phyloP scores from a whole-genome alignment of 306 rosid genomes.

The Lablab purpureus region DNA sequence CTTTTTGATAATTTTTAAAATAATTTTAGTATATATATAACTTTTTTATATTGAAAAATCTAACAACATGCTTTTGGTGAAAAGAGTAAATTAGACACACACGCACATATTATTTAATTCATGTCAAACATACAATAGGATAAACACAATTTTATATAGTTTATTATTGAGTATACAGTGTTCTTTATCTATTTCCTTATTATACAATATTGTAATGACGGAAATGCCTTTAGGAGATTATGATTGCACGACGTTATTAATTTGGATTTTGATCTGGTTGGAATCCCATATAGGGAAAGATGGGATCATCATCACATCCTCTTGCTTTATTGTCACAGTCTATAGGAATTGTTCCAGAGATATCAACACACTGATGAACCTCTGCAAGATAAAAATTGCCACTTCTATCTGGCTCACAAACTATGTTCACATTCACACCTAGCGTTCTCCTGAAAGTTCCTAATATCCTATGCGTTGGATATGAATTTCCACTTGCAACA shows the following conservation, averaged over 20 bases:
- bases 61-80: no score
- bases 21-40: no score
- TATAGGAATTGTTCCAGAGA: background rate
- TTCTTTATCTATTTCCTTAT: no score
- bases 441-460: background rate
- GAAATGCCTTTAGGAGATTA: background rate
- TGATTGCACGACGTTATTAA: background rate
- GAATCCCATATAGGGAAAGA: slow-evolving; percentile 17
- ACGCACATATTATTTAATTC: no score
- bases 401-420: slow-evolving; percentile 1
- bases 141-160: no score
- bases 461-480: background rate
- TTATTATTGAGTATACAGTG: no score
- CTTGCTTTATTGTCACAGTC: slow-evolving; percentile 9
- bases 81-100: no score
- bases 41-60: no score
- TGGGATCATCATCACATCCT: slow-evolving; percentile 5
- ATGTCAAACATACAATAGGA: no score
- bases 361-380: slow-evolving; percentile 3
- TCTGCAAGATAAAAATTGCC: slow-evolving; percentile 5
- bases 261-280: background rate
- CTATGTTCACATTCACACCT: background rate
- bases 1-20: no score
- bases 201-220: no score
- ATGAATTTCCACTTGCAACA: background rate